Percentiles rank a stretch among this genome's conserved stretches.
phyloP scores from a whole-genome alignment of 441 rosid species.

The Pelargonium fulgidum region DNA sequence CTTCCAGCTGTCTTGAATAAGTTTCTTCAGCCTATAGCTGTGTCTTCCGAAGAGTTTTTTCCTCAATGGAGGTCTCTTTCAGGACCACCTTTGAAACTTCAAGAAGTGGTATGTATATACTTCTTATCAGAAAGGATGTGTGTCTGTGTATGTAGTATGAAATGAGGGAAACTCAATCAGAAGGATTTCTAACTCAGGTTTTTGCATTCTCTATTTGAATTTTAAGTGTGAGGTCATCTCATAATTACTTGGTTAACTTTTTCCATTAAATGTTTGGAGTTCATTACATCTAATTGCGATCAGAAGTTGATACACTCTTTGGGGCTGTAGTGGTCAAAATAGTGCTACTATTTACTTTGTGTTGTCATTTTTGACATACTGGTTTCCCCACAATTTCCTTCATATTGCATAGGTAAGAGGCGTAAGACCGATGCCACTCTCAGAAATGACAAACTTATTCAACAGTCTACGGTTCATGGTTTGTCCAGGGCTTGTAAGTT shows the following conservation, averaged over 20 bases:
- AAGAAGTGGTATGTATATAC: slow-evolving; percentile 81
- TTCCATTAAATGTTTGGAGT: no score
- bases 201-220: no score
- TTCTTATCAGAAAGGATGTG: no score
- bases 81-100: slow-evolving; percentile 95
- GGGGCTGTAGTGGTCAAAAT: no score
- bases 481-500: slow-evolving; percentile 82
- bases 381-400: slow-evolving; percentile 1
- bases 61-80: slow-evolving; percentile 96
- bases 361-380: not conserved
- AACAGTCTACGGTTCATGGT: slow-evolving; percentile 63
- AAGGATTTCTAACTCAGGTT: no score
- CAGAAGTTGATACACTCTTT: no score
- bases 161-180: no score
- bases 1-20: slow-evolving; percentile 91
- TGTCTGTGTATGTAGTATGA: no score
- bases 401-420: slow-evolving; percentile 73
- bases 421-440: slow-evolving; percentile 73
- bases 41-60: slow-evolving; percentile 85
- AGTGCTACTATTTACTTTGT: no score
- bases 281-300: no score
- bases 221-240: no score
- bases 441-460: slow-evolving; percentile 81
- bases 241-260: no score
- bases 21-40: slow-evolving; percentile 75